Conservation (phyloP, 768 basidiomycete species). For the Gloeophyllum trabeum region DNA sequence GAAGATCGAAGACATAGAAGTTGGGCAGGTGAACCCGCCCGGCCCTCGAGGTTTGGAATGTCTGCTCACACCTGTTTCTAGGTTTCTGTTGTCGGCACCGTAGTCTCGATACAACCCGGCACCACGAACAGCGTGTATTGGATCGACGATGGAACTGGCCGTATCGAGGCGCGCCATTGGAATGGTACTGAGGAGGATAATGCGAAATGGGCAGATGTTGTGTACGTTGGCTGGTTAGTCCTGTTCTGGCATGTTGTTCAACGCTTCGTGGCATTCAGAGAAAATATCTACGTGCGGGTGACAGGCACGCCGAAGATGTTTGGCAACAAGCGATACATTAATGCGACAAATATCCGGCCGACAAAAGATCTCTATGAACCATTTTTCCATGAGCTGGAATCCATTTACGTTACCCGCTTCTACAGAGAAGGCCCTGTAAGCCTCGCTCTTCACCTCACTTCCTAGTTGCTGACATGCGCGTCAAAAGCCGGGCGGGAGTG, state of each 20-base stretch:
- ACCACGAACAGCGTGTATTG: constrained; percentile 74
- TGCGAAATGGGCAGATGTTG: constrained; percentile 35
- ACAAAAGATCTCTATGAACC: constrained; percentile 66
- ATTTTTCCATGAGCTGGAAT: constrained; percentile 73
- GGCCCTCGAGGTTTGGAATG: background rate
- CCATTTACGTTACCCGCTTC: constrained; percentile 54
- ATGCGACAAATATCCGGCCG: constrained; percentile 60
- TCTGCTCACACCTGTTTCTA: constrained; percentile 14
- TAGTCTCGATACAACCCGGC: constrained; percentile 54
- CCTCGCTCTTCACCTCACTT: constrained; percentile 3
- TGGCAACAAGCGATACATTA: constrained; percentile 71
- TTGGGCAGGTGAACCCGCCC: constrained; percentile 56
- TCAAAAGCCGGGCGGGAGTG: constrained; percentile 5
- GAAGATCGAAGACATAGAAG: constrained; percentile 67
- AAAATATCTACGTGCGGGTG: constrained; percentile 70
- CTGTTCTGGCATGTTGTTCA: background rate
- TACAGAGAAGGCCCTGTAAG: constrained; percentile 59
- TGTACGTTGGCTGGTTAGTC: constrained; percentile 17
- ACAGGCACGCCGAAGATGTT: constrained; percentile 78
- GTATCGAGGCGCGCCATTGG: constrained; percentile 76
- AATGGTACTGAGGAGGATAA: constrained; percentile 54
- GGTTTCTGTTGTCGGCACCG: constrained; percentile 68
- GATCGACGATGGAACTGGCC: constrained; percentile 82
- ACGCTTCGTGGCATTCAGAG: constrained; percentile 28
- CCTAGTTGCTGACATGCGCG: background rate